Evolutionary conservation across 2,329 filamentous ascomycete genomes (phyloP).

Genomic region (Exophiala dermatitidis): DNA sequence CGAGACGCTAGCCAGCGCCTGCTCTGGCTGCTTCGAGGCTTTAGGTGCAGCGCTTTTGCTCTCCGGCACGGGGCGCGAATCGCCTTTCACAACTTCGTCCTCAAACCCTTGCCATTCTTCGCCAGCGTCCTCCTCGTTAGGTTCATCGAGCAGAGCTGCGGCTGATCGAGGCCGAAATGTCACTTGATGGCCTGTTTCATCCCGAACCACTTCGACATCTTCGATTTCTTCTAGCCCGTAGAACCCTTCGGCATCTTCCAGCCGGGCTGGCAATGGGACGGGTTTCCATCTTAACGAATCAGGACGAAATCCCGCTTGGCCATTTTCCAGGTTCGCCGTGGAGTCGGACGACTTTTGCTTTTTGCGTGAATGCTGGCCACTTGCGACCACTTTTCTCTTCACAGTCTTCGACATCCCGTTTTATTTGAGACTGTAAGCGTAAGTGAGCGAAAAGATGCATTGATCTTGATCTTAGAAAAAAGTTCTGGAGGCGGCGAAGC

Average conservation of each 20-base stretch:
- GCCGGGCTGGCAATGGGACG: conserved; percentile 63
- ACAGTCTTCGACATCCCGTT: conserved; percentile 14
- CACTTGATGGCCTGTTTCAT: conserved; percentile 54
- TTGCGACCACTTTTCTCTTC: conserved; percentile 31
- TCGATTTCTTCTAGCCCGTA: conserved; percentile 87
- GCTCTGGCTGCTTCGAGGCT: background rate
- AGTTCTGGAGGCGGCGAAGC: background rate
- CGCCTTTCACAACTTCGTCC: conserved; percentile 34
- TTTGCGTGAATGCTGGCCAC: conserved; percentile 10
- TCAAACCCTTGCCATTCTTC: conserved; percentile 62
- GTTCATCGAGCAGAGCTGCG: conserved; percentile 28
- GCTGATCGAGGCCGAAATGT: conserved; percentile 49
- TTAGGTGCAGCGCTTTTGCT: background rate
- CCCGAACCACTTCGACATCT: conserved; percentile 73
- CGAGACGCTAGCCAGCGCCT: conserved; percentile 18
- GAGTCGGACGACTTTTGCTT: conserved; percentile 8
- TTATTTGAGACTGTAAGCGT: background rate
- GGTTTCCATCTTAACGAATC: conserved; percentile 56
- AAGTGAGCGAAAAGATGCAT: background rate
- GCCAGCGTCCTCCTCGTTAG: conserved; percentile 32
- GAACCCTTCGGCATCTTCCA: conserved; percentile 89
- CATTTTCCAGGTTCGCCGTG: background rate
- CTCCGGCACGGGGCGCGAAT: background rate
- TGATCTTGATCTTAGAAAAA: background rate
- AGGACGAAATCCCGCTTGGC: conserved; percentile 30